Evolutionary conservation across 108 stramenopile species (phyloP), one percentile per base, ranked within the genome.

Genomic region (Seminavis robusta): DNA sequence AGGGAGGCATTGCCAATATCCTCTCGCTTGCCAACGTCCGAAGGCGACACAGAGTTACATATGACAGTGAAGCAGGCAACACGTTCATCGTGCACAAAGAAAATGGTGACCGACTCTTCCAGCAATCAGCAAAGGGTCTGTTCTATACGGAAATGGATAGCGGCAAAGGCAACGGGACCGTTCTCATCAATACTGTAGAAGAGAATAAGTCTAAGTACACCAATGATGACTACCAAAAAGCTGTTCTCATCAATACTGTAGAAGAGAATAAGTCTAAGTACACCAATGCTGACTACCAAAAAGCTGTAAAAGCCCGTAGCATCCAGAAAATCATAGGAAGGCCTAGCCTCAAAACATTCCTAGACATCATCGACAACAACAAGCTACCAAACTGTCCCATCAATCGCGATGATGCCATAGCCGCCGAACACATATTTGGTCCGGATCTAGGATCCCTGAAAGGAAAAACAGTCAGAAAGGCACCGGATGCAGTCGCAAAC

Each of bases 341-440:
- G 8, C 77, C 73, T 19, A 59, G 56, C n/a, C 26, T 54, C 8
- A 2, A 33, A 33, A 9, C 44, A 32, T 43, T 44, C 48, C 33
- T 44, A 34, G 10, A 57, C 40, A 31, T 58, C 27, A 13, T 74
- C 33, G 26, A 52, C 37, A 50, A 52, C 23, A 76, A 73, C 45
- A 59, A 47, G 23, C 60, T 77, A 5, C 47, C n/a, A 9, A 67
- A 77, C 70, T 71, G 69, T 43, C 65, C 59, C 24, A 34, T 72
- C 31, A 63, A 61, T 21, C 5, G 3, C 28, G 44, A 41, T 7
- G 77, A 73, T 44, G 32, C 65, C 37, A 19, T 8, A 10, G 32
- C 43, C 16, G 71, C 76, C 7, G 19, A 57, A 25, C 16, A 56
- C 2, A 73, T 73, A 21, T 67, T 56, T 44, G 71, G 67, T 9